These are phyloP conservation scores for Selenicereus undatus DNA, from an alignment of 148 eudicot species.

Conservation along the genomic window DNA sequence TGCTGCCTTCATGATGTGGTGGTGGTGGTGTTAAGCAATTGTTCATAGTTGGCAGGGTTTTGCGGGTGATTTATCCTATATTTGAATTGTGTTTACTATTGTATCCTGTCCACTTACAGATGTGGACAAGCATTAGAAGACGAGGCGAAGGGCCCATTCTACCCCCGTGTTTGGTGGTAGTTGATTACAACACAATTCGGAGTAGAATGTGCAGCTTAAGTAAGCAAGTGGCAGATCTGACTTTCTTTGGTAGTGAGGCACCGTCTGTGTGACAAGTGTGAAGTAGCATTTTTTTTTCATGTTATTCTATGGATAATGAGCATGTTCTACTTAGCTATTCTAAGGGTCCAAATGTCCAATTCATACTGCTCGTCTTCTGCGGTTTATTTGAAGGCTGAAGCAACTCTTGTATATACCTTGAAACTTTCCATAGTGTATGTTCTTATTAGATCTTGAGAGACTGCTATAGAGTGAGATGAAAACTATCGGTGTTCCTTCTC, in stretches of 20 bases:
- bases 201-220: background rate
- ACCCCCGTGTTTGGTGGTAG: background rate
- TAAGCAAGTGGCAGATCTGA: background rate
- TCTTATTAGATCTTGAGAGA: background rate
- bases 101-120: conserved; percentile 28
- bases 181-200: background rate
- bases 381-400: background rate
- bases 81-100: conserved; percentile 9
- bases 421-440: background rate
- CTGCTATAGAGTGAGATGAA: background rate
- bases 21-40: background rate
- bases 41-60: background rate
- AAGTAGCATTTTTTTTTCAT: conserved; percentile 3
- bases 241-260: conserved; percentile 4
- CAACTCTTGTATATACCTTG: conserved; percentile 10
- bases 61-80: background rate
- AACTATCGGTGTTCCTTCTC: background rate
- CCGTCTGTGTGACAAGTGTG: conserved; percentile 33
- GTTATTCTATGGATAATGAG: background rate
- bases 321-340: background rate
- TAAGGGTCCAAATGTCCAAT: background rate
- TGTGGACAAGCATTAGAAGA: conserved; percentile 1
- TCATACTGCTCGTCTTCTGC: background rate
- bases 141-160: background rate
- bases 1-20: background rate